These are phyloP conservation scores for Taxawa tesnikishii DNA, from an alignment of 2,329 filamentous ascomycete species.

Conservation along the genomic window DNA sequence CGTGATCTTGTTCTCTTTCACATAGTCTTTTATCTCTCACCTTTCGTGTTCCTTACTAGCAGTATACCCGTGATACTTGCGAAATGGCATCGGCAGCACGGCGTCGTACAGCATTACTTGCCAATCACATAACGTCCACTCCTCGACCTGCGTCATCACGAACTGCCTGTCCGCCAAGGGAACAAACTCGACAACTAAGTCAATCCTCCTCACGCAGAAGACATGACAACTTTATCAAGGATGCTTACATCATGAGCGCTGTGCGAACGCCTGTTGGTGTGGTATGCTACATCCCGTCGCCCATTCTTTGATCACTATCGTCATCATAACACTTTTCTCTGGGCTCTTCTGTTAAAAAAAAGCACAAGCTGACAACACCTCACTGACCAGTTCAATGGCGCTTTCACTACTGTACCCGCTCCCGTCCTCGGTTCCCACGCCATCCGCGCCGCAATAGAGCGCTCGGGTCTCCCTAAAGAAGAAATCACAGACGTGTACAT, in stretches of 20 bases:
- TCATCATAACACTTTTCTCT: neutral
- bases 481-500: conserved; percentile 92
- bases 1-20: conserved; percentile 4
- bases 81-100: neutral
- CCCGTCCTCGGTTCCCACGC: conserved; percentile 81
- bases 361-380: conserved; percentile 1
- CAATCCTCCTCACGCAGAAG: conserved; percentile 37
- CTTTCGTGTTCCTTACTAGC: conserved; percentile 1
- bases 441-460: conserved; percentile 81
- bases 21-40: conserved; percentile 3
- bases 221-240: conserved; percentile 56
- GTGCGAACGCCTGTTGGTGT: conserved; percentile 82
- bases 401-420: conserved; percentile 69
- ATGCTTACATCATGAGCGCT: conserved; percentile 88
- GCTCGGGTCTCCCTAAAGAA: conserved; percentile 67
- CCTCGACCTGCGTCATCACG: conserved; percentile 3
- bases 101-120: too few relatives aligned
- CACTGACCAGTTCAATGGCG: conserved; percentile 73
- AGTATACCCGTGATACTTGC: neutral
- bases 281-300: conserved; percentile 35
- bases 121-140: too few relatives aligned
- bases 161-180: conserved; percentile 2
- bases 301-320: neutral
- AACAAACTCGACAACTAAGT: conserved; percentile 1
- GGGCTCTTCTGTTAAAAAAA: too few relatives aligned